Percentiles rank a stretch among this genome's conserved stretches.
Evolutionary conservation across 2,329 filamentous ascomycete genomes (phyloP).

Genomic region (Exophiala sp.): DNA sequence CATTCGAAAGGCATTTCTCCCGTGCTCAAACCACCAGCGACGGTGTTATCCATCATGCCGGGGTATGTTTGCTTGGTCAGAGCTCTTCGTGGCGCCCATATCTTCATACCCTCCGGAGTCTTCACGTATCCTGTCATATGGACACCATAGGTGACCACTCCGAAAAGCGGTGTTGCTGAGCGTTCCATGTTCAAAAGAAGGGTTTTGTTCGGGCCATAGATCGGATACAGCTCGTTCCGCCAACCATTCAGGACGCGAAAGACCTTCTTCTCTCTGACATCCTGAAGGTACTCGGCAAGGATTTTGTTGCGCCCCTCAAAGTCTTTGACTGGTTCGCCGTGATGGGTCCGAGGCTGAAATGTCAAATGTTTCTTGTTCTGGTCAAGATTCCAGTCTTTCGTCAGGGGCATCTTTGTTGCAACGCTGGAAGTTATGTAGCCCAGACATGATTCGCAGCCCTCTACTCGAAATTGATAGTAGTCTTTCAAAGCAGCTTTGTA

Average conservation of each 20-base stretch:
- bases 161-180: constrained; percentile 69
- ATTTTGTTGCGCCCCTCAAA: constrained; percentile 61
- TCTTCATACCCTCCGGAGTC: constrained; percentile 57
- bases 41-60: constrained; percentile 91
- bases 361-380: constrained; percentile 12
- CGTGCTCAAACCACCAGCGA: constrained; percentile 79
- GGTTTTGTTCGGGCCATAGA: constrained; percentile 61
- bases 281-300: constrained; percentile 56
- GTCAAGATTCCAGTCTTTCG: constrained; percentile 17
- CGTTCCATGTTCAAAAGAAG: constrained; percentile 74
- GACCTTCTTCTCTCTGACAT: constrained; percentile 66
- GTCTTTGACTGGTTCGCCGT: constrained; percentile 37
- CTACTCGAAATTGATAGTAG: constrained; percentile 64
- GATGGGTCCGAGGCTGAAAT: constrained; percentile 23
- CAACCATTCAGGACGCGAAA: constrained; percentile 76
- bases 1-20: constrained; percentile 78
- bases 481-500: constrained; percentile 54
- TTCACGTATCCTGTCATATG: constrained; percentile 74
- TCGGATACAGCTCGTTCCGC: constrained; percentile 76
- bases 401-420: constrained; percentile 17
- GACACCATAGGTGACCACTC: constrained; percentile 72
- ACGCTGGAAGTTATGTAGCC: constrained; percentile 53
- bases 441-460: constrained; percentile 59
- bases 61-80: constrained; percentile 80
- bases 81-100: constrained; percentile 82